Base-by-base conservation (phyloP, 2,329 filamentous ascomycete species). In the Colletotrichum abscissum region DNA sequence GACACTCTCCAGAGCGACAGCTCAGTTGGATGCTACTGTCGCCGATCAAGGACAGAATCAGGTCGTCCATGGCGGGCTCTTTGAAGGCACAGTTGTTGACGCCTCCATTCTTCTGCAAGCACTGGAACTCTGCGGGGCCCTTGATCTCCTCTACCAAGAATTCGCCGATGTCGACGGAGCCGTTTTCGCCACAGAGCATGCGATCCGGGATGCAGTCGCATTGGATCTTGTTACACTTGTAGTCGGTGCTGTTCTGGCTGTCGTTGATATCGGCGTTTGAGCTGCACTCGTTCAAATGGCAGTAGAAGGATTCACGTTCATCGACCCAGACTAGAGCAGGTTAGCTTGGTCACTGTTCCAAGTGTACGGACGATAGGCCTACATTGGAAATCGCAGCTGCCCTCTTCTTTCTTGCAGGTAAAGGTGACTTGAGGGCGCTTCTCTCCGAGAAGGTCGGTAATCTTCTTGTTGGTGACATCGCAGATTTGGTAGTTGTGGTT, bases 401-500 rank as follows among this genome's bases (percentile, higher is more conserved):
- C 87, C 5, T 91, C 87, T 64, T 93, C 91, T 46, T 90, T 91
- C 79, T 95, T 91, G 82, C 97, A 99, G 35, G 93, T 95, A 80
- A 99, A 99, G 1, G 97, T 99, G 28, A 97, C 97, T 82, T 99
- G 94, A 0, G 97, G 95, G 72, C 94, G 93, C 83, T 95, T 91
- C 57, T 93, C 92, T 78, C 95, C 94, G 62, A 99, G 88, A 80
- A 96, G 92, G 75, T 95, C 92, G 68, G 96, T 87, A 79, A 99
- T 99, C 86, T 97, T 97, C 82, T 91, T 90, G 85, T 99, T 99
- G 69, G 95, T 98, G 76, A 99, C 97, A 82, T 97, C 94, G 84
- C 97, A 99, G 86, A 98, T 97, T 84, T 99, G 97, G 84, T 95
- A 96, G 86, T 98, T 99, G 84, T 97, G 92, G 78, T 97, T 95